Evolutionary conservation across 345 rosid genomes (phyloP).

Genomic region (Murraya paniculata): DNA sequence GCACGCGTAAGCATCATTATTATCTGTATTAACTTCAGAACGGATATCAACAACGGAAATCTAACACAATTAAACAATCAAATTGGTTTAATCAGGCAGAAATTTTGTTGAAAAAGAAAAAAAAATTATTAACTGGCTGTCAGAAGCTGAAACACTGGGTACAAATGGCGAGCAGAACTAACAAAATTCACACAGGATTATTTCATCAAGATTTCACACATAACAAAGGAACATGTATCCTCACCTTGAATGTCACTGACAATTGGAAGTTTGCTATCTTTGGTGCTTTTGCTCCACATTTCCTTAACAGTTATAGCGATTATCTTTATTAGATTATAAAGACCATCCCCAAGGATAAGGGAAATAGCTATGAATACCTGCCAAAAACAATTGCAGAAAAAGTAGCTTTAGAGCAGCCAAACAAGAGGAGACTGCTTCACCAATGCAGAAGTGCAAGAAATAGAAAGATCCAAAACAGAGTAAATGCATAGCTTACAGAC

Average conservation of each 20-base stretch:
- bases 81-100: not conserved
- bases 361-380: conserved; percentile 91
- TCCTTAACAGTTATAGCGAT: conserved; percentile 57
- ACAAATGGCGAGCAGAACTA: not conserved
- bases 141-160: not conserved
- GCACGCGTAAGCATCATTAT: conserved; percentile 7
- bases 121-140: not conserved
- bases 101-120: not conserved
- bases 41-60: not conserved
- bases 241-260: conserved; percentile 46
- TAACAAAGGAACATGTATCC: not conserved
- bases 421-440: not conserved
- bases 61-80: not conserved
- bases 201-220: not conserved
- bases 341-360: conserved; percentile 89
- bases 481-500: not conserved
- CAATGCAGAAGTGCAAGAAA: not conserved
- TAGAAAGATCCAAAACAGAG: not conserved
- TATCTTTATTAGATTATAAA: conserved; percentile 84
- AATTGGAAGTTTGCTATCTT: conserved; percentile 44
- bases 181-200: not conserved
- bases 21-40: not conserved
- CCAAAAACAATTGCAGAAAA: conserved; percentile 2
- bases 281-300: conserved; percentile 52
- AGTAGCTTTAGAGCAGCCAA: conserved; percentile 5